Conservation (phyloP, 441 rosid species). For the Pelargonium exstipulatum region DNA sequence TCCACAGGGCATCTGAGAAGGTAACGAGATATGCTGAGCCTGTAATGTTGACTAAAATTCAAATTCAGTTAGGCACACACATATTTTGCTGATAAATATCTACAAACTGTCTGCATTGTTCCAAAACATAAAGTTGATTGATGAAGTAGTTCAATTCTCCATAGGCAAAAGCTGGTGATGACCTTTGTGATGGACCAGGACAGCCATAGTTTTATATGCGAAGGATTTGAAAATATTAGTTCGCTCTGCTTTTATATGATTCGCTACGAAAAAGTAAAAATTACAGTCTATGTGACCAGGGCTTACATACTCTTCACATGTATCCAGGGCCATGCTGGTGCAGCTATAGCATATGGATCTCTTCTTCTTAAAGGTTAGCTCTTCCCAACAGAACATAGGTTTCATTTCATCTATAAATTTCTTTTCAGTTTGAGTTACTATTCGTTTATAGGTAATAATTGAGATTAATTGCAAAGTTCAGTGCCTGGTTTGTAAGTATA, state of each 20-base stretch:
- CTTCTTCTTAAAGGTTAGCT: conserved; percentile 79
- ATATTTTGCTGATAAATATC: background rate
- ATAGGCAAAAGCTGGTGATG: background rate
- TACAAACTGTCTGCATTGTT: background rate
- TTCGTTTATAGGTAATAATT: background rate
- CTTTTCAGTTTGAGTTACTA: background rate
- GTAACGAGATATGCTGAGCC: conserved; percentile 22
- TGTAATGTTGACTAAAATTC: background rate
- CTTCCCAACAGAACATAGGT: background rate
- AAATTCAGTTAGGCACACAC: background rate
- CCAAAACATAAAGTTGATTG: background rate
- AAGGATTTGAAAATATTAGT: background rate
- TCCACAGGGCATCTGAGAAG: conserved; percentile 86
- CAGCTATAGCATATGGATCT: conserved; percentile 87
- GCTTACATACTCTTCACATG: conserved; percentile 8
- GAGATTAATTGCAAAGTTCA: background rate
- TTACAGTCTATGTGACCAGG: background rate
- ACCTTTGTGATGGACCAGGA: background rate
- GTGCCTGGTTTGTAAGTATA: background rate
- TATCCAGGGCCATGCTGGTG: conserved; percentile 84
- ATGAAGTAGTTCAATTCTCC: background rate
- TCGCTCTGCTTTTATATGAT: background rate
- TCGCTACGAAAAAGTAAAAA: background rate
- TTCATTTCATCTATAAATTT: background rate
- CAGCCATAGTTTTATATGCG: background rate